Base-by-base conservation (phyloP, 139 green algal genomes). In the Pleodorina starrii region DNA sequence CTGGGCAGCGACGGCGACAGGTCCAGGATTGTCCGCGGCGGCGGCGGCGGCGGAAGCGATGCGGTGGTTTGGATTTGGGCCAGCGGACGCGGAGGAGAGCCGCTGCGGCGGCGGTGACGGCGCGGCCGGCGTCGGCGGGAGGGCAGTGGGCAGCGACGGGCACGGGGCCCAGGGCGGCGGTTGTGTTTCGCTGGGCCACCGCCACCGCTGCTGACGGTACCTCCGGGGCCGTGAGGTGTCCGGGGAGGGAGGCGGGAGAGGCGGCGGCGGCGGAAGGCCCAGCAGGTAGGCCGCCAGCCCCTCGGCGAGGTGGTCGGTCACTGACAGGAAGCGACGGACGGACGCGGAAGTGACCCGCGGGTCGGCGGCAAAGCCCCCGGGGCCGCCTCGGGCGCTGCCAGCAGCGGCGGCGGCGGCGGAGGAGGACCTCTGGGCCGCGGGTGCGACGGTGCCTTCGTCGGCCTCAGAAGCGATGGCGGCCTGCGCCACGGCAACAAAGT, bases 271-370 rank as follows among this genome's bases (percentile, higher is more conserved):
- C n/a, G n/a, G n/a, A n/a, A n/a, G n/a, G n/a, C 78, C 78, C 40
- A 85, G 54, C 35, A 85, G 38, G 19, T 85, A 36, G 29, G 51
- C 78, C 36, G 78, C 78, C 78, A 85, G 51, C 7, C 78, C 54
- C 27, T 85, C 78, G 3, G 54, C 51, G 11, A 73, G 38, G 27
- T 85, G 38, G 2, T 25, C 54, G 5, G 51, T 32, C 27, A 85
- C 38, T 4, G 27, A 2, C 5, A 42, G 54, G 38, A 74, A 85
- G 25, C 57, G 78, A 17, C 25, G 6, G 19, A 85, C 27, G 7
- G 51, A 51, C 0, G 78, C 54, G 6, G 19, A n/a, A 44, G 19
- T 85, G 78, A 85, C 78, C 76, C 46, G 6, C 2, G 46, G 76
- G 76, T 84, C 46, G n/a, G 48, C 48, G n/a, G n/a, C n/a, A n/a